Evolutionary conservation across 495 filamentous ascomycete genomes (phyloP).

Genomic region (Aspergillus campestris): DNA sequence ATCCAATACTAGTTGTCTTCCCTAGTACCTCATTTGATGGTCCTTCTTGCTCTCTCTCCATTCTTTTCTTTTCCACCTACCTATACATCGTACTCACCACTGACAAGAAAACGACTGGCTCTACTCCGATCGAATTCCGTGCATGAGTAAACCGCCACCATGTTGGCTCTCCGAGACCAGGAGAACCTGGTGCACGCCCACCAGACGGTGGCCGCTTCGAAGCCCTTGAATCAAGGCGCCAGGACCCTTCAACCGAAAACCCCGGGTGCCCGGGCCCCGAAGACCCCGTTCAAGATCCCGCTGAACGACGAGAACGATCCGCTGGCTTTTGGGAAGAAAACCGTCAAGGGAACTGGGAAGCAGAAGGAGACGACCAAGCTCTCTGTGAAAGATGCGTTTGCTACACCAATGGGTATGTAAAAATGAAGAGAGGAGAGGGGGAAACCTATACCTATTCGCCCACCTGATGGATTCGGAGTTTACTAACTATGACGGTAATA

Average conservation of each 20-base stretch:
- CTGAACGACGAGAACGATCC: constrained; percentile 80
- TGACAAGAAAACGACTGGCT: neutral
- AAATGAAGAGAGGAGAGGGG: constrained; percentile 1
- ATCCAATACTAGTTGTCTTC: too few species aligned
- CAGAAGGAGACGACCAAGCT: constrained; percentile 57
- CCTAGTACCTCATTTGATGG: too few species aligned
- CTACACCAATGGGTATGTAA: constrained; percentile 73
- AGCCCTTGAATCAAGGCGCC: constrained; percentile 63
- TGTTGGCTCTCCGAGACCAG: constrained; percentile 81
- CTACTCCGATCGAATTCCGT: constrained; percentile 5
- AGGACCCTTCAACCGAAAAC: constrained; percentile 66
- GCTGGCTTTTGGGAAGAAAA: constrained; percentile 56
- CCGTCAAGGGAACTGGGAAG: constrained; percentile 51
- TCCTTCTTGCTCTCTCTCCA: too few species aligned
- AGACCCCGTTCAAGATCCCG: constrained; percentile 76
- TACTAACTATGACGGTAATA: constrained; percentile 27
- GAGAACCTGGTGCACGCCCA: constrained; percentile 77
- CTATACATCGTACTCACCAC: neutral
- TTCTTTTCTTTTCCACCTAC: neutral
- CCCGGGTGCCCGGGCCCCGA: constrained; percentile 64
- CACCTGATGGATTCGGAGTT: neutral
- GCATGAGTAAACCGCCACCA: constrained; percentile 34
- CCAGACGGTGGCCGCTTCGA: constrained; percentile 67
- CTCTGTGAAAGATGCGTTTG: constrained; percentile 55
- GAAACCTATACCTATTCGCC: too few species aligned